Evolutionary conservation across 164 flowering plant species (phyloP).

Genomic region (Protea cynaroides): DNA sequence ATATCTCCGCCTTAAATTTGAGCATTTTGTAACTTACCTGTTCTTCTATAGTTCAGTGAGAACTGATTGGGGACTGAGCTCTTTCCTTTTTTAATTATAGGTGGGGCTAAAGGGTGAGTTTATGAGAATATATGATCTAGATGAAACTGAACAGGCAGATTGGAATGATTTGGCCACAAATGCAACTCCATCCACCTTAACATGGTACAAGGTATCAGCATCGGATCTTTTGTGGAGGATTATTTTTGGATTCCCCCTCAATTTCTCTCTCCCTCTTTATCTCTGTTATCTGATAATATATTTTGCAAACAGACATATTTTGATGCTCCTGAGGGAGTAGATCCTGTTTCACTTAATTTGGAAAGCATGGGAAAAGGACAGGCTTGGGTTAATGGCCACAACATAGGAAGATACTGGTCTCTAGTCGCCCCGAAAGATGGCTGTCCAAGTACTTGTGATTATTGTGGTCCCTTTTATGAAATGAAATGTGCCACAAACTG

Average conservation of each 20-base stretch:
- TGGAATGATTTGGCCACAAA: conserved; percentile 54
- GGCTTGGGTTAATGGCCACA: conserved; percentile 94
- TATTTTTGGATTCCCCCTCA: background rate
- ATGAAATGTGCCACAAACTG: conserved; percentile 71
- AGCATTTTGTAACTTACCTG: background rate
- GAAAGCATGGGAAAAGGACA: conserved; percentile 97
- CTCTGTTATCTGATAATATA: background rate
- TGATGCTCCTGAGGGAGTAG: conserved; percentile 52
- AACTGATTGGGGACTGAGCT: background rate
- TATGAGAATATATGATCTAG: conserved; percentile 41
- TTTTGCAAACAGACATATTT: conserved; percentile 51
- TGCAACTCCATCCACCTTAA: conserved; percentile 41
- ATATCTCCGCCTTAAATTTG: too few species aligned
- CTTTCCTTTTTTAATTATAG: conserved; percentile 30
- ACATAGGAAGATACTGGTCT: conserved; percentile 90
- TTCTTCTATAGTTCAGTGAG: background rate
- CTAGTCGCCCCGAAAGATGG: conserved; percentile 58
- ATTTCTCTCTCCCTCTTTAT: background rate
- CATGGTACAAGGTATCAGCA: conserved; percentile 79
- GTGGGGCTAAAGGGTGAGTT: conserved; percentile 83
- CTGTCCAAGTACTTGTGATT: conserved; percentile 63
- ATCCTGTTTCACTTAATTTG: conserved; percentile 72
- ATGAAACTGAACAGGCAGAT: conserved; percentile 33
- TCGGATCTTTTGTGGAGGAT: background rate
- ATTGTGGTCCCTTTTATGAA: conserved; percentile 70